phyloP scores from a whole-genome alignment of 2,329 filamentous ascomycete genomes.

The Colletotrichum theobromicola region DNA sequence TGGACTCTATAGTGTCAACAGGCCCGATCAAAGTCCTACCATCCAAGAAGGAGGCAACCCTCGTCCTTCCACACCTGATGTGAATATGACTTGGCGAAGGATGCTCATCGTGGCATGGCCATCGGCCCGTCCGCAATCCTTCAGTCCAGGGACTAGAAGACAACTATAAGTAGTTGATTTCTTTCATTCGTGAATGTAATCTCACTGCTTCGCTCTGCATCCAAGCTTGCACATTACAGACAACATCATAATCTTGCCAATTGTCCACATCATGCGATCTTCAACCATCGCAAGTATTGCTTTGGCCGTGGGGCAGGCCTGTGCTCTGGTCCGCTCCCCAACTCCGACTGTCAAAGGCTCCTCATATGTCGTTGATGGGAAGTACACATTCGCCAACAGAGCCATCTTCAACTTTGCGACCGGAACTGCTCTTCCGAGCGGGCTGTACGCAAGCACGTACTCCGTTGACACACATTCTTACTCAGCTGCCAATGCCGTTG shows the following conservation, averaged over 20 bases:
- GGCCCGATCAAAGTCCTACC: background rate
- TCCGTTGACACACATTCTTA: conserved; percentile 14
- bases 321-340: background rate
- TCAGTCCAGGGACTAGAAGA: background rate
- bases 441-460: conserved; percentile 28
- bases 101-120: background rate
- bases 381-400: conserved; percentile 26
- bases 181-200: background rate
- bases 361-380: conserved; percentile 27
- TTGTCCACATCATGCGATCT: background rate
- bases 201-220: background rate
- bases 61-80: background rate
- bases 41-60: background rate
- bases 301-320: background rate
- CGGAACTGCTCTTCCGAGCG: conserved; percentile 24
- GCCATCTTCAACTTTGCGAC: conserved; percentile 25
- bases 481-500: conserved; percentile 21
- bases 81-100: background rate
- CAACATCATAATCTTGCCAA: background rate
- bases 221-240: background rate
- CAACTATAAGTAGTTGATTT: background rate
- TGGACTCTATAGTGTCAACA: background rate
- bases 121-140: background rate
- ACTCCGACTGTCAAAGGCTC: background rate
- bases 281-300: background rate